phyloP scores from a whole-genome alignment of 108 stramenopile genomes.

The Stephanodiscus minutulus region DNA sequence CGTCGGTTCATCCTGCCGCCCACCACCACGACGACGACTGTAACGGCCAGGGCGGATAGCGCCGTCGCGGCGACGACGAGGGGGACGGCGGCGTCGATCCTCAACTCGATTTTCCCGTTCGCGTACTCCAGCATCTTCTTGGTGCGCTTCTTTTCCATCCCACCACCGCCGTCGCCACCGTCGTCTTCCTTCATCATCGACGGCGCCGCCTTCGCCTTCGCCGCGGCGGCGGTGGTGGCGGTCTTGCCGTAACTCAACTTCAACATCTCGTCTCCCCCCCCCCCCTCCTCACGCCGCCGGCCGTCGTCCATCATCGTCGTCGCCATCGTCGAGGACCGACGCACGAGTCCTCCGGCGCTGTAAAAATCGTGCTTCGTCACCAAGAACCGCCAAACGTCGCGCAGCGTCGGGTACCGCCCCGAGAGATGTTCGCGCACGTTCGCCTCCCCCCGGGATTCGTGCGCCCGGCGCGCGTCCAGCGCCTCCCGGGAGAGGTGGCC shows the following conservation, averaged over 20 bases:
- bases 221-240: neutral
- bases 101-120: slow-evolving; percentile 24
- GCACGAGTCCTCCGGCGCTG: slow-evolving; percentile 63
- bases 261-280: slow-evolving; percentile 16
- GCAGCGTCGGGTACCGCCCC: slow-evolving; percentile 52
- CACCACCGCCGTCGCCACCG: neutral
- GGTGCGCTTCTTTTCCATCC: neutral
- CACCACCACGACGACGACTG: neutral
- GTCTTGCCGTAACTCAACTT: slow-evolving; percentile 41
- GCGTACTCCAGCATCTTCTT: slow-evolving; percentile 3
- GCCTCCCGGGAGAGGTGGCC: slow-evolving; percentile 70
- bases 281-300: neutral
- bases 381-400: slow-evolving; percentile 65
- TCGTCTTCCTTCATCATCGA: neutral
- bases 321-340: slow-evolving; percentile 47
- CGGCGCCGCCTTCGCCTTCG: neutral
- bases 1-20: neutral
- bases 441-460: slow-evolving; percentile 58
- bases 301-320: neutral
- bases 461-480: slow-evolving; percentile 55
- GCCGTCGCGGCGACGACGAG: neutral
- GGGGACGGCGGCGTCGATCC: slow-evolving; percentile 3
- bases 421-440: slow-evolving; percentile 56
- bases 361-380: slow-evolving; percentile 74
- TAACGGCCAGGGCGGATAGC: neutral